A percentile compares a stretch with the other conserved stretches of the same genome.
Conservation (phyloP, 2,329 filamentous ascomycete species). For the Penicillium concentricum region DNA sequence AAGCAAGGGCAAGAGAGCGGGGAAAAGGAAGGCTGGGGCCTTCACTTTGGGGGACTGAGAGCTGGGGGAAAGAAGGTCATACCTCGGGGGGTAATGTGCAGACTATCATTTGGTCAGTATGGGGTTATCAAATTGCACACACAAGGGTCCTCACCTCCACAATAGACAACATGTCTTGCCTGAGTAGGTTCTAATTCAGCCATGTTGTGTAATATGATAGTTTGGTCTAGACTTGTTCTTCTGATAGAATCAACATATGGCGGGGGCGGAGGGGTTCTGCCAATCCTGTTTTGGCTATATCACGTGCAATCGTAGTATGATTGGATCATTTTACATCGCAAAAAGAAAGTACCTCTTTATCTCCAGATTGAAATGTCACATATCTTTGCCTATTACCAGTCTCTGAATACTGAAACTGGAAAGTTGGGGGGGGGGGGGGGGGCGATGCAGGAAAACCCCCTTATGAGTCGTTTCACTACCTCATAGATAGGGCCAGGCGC, state of each 20-base stretch:
- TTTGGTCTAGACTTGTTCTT: constrained; percentile 1
- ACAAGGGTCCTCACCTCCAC: constrained; percentile 52
- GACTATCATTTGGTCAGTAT: constrained; percentile 46
- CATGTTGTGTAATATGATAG: not conserved
- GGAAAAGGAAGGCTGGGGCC: not conserved
- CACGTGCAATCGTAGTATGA: not conserved
- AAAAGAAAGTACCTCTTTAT: not conserved
- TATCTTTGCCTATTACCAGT: no score
- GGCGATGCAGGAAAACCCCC: not conserved
- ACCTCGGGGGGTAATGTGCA: constrained; percentile 68
- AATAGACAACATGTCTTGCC: constrained; percentile 60
- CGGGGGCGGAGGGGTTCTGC: constrained; percentile 11
- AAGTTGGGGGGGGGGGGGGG: no score
- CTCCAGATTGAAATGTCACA: not conserved
- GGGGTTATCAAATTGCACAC: constrained; percentile 1
- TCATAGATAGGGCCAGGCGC: not conserved
- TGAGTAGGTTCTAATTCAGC: constrained; percentile 34
- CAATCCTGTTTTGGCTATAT: constrained; percentile 3
- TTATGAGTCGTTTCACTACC: not conserved
- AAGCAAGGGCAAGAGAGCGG: not conserved
- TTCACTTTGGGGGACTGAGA: not conserved
- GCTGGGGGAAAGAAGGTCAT: constrained; percentile 33
- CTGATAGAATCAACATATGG: constrained; percentile 2
- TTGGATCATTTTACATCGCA: not conserved
- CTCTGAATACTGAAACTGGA: no score